These are phyloP conservation scores for Xylariaceae sp. DNA, from an alignment of 2,329 filamentous ascomycete genomes.

Conservation along the genomic window DNA sequence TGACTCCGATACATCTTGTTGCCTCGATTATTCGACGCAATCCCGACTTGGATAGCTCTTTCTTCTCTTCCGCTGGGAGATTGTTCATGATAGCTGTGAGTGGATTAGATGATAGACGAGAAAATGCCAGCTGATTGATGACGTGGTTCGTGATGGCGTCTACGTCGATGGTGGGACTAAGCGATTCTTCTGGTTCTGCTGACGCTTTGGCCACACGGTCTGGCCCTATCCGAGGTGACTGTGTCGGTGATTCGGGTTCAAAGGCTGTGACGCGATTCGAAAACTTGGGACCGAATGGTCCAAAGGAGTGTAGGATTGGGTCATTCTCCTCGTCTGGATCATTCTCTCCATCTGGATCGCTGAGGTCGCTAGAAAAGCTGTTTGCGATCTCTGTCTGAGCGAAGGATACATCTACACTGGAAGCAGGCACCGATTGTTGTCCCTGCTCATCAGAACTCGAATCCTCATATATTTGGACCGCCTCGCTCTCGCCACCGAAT, in stretches of 20 bases:
- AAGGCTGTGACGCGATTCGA: conserved; percentile 79
- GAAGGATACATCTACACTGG: conserved; percentile 37
- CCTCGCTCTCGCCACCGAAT: conserved; percentile 35
- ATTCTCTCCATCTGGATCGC: conserved; percentile 63
- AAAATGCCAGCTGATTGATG: conserved; percentile 92
- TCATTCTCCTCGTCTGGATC: conserved; percentile 93
- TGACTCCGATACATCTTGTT: conserved; percentile 79
- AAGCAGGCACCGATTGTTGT: conserved; percentile 36
- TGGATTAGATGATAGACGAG: conserved; percentile 84
- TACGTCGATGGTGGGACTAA: conserved; percentile 36
- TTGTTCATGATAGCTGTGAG: conserved; percentile 85
- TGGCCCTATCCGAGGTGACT: conserved; percentile 25
- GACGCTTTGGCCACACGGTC: conserved; percentile 24
- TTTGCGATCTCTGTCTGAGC: conserved; percentile 49
- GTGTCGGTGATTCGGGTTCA: conserved; percentile 60
- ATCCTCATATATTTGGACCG: conserved; percentile 73
- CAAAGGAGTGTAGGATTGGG: conserved; percentile 86
- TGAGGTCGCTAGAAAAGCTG: conserved; percentile 56
- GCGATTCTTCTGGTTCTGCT: conserved; percentile 30
- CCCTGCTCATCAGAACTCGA: conserved; percentile 53
- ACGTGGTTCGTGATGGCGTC: conserved; percentile 72
- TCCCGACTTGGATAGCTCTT: conserved; percentile 55
- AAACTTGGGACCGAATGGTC: conserved; percentile 81
- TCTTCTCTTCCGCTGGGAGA: conserved; percentile 65
- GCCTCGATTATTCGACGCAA: conserved; percentile 69